phyloP scores from a whole-genome alignment of 257 asterid species.

The Cruciata laevipes region DNA sequence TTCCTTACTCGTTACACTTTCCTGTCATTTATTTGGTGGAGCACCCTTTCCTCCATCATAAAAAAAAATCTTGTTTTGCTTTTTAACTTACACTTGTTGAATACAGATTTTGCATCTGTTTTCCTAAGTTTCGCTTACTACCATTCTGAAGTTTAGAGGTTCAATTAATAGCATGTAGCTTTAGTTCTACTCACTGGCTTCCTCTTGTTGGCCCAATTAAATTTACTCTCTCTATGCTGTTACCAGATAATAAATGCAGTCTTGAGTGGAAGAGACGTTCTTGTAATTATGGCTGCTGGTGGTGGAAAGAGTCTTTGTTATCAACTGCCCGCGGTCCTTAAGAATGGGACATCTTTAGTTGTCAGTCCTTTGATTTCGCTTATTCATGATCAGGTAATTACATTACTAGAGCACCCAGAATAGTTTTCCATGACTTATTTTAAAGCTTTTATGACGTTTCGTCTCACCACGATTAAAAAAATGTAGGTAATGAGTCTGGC shows the following conservation, averaged over 20 bases:
- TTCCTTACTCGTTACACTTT: not conserved
- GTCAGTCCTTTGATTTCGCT: conserved; percentile 95
- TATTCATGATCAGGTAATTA: conserved; percentile 84
- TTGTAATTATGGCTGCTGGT: conserved; percentile 99
- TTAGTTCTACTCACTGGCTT: not conserved
- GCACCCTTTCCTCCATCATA: not conserved
- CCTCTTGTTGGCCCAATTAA: not conserved
- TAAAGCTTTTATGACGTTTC: conserved; percentile 4
- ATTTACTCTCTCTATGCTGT: not conserved
- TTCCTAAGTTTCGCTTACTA: not conserved
- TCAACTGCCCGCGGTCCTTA: conserved; percentile 92
- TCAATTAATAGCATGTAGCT: not conserved
- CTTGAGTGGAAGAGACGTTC: conserved; percentile 82
- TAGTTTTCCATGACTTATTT: not conserved
- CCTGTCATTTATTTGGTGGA: not conserved
- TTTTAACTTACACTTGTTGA: not conserved
- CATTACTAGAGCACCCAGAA: not conserved
- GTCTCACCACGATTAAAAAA: conserved; percentile 18
- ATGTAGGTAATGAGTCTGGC: conserved; percentile 89
- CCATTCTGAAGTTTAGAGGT: not conserved
- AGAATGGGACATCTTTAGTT: conserved; percentile 75
- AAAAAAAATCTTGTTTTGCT: not conserved
- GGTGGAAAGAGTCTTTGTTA: conserved; percentile 98
- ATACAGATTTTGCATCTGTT: not conserved
- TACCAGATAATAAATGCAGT: conserved; percentile 72